Evolutionary conservation across 1,139 yeast species (phyloP), one percentile per base, ranked within the genome.

Genomic region (Kodamaea sp.): DNA sequence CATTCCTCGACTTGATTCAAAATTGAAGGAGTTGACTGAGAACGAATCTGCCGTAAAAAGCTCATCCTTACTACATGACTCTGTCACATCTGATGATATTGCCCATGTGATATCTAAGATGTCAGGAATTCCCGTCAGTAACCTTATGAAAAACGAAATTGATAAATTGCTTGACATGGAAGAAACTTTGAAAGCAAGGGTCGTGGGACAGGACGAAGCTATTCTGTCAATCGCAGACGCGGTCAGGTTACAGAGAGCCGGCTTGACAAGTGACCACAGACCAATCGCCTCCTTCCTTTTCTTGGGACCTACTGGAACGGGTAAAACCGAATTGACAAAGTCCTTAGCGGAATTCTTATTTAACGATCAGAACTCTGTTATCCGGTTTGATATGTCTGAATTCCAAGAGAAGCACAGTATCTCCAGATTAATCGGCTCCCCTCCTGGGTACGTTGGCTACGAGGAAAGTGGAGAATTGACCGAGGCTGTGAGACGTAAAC

Each of bases 271-370:
- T 57, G 96, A 88, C 43, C 85, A 85, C 59, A 76, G 97, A 41
- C 98, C 98, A 3, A 90, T 90, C 52, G 97, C 97, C 2, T 85
- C 95, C 37, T 92, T 92, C 59, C 83, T 92, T 83, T 92, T 92
- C 60, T 69, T 92, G 46, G 98, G 98, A 13, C 97, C 97, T 26
- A 90, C 97, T 0, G 98, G 98, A 63, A 90, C 97, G 0, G 98
- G 98, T 63, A 92, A 92, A 61, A 92, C 98, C 0, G 97, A 90
- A 57, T 72, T 92, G 35, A 89, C 97, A 6, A 92, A 92, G 59
- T 80, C 94, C 0, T 73, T 92, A 40, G 96, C 97, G 1, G 89
- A 88, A 50, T 92, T 92, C 50, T 64, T 92, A 48, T 92, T 92
- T 61, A 92, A 89, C 53, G 92, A 90, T 58, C 89, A 86, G 50